Percentiles rank a stretch among this genome's conserved stretches.
Evolutionary conservation across 805 yeast genomes (phyloP).

Genomic region (Candida nanaspora): DNA sequence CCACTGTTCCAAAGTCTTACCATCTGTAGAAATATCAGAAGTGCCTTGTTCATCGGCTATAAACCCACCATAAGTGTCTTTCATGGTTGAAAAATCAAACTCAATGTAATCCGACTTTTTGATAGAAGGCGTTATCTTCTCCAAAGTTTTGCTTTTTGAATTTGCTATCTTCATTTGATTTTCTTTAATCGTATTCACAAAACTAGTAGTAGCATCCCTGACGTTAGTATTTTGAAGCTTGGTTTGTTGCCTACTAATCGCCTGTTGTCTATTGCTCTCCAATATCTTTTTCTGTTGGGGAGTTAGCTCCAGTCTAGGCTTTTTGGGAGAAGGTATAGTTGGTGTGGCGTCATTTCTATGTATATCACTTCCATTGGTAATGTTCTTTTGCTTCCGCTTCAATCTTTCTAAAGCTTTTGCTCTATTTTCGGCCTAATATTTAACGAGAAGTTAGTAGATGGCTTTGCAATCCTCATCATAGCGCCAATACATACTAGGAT

Average conservation of each 20-base stretch:
- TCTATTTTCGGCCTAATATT: slow-evolving; percentile 52
- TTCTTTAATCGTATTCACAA: slow-evolving; percentile 1
- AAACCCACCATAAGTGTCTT: slow-evolving; percentile 84
- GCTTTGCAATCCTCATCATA: no score
- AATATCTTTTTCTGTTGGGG: slow-evolving; percentile 43
- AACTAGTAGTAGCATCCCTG: slow-evolving; percentile 16
- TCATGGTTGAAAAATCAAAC: slow-evolving; percentile 86
- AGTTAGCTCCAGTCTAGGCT: slow-evolving; percentile 26
- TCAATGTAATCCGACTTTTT: slow-evolving; percentile 66
- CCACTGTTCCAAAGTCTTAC: slow-evolving; percentile 47
- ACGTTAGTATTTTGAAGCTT: slow-evolving; percentile 6
- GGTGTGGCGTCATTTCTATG: no score
- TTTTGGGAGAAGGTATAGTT: background rate
- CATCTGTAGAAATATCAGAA: slow-evolving; percentile 17
- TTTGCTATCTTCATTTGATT: slow-evolving; percentile 19
- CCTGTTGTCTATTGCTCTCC: slow-evolving; percentile 47
- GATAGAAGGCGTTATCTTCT: slow-evolving; percentile 37
- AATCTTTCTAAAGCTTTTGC: slow-evolving; percentile 54
- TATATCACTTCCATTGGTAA: no score
- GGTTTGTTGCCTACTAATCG: slow-evolving; percentile 30
- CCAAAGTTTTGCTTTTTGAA: slow-evolving; percentile 4
- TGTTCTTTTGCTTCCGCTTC: slow-evolving; percentile 30
- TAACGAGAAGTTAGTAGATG: no score
- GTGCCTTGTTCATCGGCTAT: slow-evolving; percentile 33
- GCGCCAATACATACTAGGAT: background rate